Conservation (phyloP, 306 rosid genomes). For the Cyclanthera cordifolia region DNA sequence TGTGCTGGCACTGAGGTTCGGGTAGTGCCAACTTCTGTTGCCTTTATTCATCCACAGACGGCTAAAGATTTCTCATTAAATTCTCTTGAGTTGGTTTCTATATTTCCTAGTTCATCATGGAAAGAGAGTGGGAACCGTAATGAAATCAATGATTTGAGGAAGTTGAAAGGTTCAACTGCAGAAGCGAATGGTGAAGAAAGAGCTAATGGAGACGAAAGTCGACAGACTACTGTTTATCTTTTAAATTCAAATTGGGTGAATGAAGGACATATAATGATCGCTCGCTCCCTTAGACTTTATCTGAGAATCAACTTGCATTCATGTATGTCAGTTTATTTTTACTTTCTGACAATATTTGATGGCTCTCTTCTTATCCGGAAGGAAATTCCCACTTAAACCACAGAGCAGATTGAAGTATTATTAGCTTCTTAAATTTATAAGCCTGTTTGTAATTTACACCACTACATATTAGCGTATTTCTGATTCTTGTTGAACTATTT, state of each 20-base stretch:
- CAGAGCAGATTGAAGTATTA: background rate
- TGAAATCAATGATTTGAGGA: constrained; percentile 35
- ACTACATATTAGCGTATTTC: constrained; percentile 20
- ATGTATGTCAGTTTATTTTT: constrained; percentile 42
- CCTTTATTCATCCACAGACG: constrained; percentile 75
- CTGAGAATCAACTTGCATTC: constrained; percentile 72
- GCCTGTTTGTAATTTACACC: background rate
- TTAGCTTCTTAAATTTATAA: background rate
- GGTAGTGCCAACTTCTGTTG: constrained; percentile 68
- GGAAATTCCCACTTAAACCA: background rate
- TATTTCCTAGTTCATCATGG: constrained; percentile 44
- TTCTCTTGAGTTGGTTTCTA: constrained; percentile 54
- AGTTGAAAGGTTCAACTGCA: constrained; percentile 34
- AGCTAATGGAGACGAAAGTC: constrained; percentile 34
- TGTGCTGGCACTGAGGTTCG: constrained; percentile 46
- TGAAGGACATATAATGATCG: constrained; percentile 80
- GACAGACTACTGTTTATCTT: constrained; percentile 47
- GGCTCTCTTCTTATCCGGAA: background rate
- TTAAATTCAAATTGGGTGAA: constrained; percentile 67
- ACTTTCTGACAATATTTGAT: constrained; percentile 6
- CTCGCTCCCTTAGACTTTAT: constrained; percentile 61
- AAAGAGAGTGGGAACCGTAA: constrained; percentile 33
- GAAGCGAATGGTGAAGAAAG: constrained; percentile 30
- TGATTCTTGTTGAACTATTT: background rate
- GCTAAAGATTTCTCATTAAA: constrained; percentile 45